Base-by-base conservation (phyloP, 2,329 filamentous ascomycete genomes). In the Diaporthe australafricana region DNA sequence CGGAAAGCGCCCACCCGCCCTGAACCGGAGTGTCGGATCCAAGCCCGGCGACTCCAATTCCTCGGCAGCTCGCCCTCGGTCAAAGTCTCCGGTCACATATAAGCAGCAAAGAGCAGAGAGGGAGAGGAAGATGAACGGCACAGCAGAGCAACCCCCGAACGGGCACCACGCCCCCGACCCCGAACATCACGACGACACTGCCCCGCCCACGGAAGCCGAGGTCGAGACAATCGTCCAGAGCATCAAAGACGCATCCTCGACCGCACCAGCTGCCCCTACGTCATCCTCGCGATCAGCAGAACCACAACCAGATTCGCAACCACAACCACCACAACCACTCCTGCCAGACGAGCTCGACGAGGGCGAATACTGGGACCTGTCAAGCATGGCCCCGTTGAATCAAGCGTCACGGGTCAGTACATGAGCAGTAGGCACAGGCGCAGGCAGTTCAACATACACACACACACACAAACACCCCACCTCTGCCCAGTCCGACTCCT, bases 321-420 rank as follows among this genome's bases (percentile, higher is more conserved):
- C 47, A 35, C 48, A 50, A 57, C 32, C 47, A 42, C 52, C 65
- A 62, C 25, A 63, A 68, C 48, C 57, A 48, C 52, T 55, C 69
- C 35, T 30, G 65, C 63, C 62, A 56, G 45, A 5, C 55, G 63
- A 73, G 68, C 70, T 79, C 70, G 76, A 80, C 65, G 78, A 83
- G 74, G 83, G 81, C 52, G 87, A 88, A 52, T 90, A 90, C 79
- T 90, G 89, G 83, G 87, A 90, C 83, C 83, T 85, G 55, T 80
- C 84, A 72, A 87, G 85, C 75, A 90, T 90, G 88, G 85, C 88
- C 72, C 84, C 87, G 71, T 80, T 90, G 68, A 90, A 86, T 76
- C 79, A 86, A 75, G 81, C 84, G 70, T 89, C 88, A 75, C 82
- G 84, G 79, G 88, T 90, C 76, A 82, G 88, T 87, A 77, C 68